A percentile compares a stretch with the other conserved stretches of the same genome.
These are phyloP conservation scores for Sporothrix humicola DNA, from an alignment of 2,329 filamentous ascomycete species.

Conservation along the genomic window DNA sequence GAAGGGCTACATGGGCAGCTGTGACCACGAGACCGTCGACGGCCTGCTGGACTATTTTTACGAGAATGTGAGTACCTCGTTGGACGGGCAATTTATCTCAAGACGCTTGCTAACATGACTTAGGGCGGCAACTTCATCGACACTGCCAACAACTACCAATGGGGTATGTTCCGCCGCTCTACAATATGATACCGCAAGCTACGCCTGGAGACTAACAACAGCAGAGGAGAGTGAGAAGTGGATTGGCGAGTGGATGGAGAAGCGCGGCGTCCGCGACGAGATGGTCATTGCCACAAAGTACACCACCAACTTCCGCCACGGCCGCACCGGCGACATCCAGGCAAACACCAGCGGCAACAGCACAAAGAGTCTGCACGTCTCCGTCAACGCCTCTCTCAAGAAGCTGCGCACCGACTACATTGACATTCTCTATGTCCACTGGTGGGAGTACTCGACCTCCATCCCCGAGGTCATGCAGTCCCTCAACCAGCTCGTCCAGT, in stretches of 20 bases:
- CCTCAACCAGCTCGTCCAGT: constrained; percentile 57
- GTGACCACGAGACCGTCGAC: constrained; percentile 66
- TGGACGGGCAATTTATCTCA: background rate
- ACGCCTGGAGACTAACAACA: background rate
- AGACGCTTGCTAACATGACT: background rate
- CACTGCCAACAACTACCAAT: constrained; percentile 71
- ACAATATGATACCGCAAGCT: background rate
- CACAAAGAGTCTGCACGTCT: constrained; percentile 64
- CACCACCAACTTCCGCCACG: constrained; percentile 60
- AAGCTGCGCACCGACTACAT: constrained; percentile 73
- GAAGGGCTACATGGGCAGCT: constrained; percentile 65
- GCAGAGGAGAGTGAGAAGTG: constrained; percentile 64
- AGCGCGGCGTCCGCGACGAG: constrained; percentile 67
- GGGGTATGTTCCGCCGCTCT: constrained; percentile 50
- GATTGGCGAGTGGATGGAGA: constrained; percentile 74
- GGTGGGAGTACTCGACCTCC: constrained; percentile 62
- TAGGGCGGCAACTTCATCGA: constrained; percentile 72
- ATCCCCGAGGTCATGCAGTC: constrained; percentile 66
- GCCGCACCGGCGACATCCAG: constrained; percentile 50
- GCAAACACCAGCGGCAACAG: constrained; percentile 65
- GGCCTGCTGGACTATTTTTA: constrained; percentile 70
- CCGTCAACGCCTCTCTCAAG: constrained; percentile 60
- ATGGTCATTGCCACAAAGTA: constrained; percentile 75
- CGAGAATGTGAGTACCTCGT: constrained; percentile 51
- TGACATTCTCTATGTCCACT: constrained; percentile 63